Base-by-base conservation (phyloP, 176 grass and related monocot genomes). In the Zoysia pacifica region DNA sequence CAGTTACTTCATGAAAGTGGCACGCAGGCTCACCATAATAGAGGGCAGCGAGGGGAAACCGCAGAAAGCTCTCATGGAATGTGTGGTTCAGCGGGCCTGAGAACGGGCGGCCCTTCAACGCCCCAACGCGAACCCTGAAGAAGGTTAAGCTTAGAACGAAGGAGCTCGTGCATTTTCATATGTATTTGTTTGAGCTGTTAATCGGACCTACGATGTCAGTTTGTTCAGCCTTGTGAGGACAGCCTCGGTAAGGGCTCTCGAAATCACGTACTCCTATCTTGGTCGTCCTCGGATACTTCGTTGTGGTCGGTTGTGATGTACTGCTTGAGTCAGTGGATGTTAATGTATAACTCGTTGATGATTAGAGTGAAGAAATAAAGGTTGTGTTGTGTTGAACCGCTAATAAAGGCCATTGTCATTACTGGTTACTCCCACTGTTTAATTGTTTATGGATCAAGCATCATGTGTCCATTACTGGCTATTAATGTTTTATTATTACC, bases 1-100 rank as follows among this genome's bases (percentile, higher is more conserved):
- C 79, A 93, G 91, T 56, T 85, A 90, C 64, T 93, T 93, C 79
- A 93, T 88, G 88, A 93, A 93, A 83, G 83, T 58, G 3, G 88
- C 91, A 79, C 85, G 91, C 75, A 90, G 88, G 85, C 85, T 93
- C 71, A 93, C 79, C 65, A 93, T 93, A 85, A 41, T 60, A 74
- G 78, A 67, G 12, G 66, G 67, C 73, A 58, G 68, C 5, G 72
- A 64, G 37, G 85, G 59, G 9, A 85, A 85, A 15, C 73, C 85
- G 66, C 61, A 77, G 45, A 83, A 76, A 59, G 78, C 78, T 48
- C 78, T 85, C 59, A 75, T 82, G 5, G 45, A 88, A 67, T 88
- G 83, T 40, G 79, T 78, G 79, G 78, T 82, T 43, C 67, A 91
- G 73, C 78, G 55, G 69, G 85, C 70, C 28, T 90, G 73, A 82